Evolutionary conservation across 805 yeast genomes (phyloP).

Genomic region (Candida pseudoglaebosa): DNA sequence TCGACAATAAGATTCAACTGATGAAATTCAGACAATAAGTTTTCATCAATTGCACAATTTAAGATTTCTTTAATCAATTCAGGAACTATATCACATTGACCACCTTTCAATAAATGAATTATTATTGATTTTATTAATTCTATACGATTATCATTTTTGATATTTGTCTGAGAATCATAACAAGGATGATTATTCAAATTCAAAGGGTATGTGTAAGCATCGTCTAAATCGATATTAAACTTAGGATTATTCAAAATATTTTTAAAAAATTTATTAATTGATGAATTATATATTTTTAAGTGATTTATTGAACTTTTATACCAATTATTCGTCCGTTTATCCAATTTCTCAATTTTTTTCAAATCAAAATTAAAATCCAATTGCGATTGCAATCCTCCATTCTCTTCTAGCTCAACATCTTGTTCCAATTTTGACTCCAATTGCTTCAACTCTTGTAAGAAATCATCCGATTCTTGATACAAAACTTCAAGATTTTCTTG

Average conservation of each 20-base stretch:
- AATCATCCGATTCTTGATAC: constrained; percentile 17
- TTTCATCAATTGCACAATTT: constrained; percentile 19
- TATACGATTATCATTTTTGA: constrained; percentile 22
- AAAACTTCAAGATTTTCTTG: constrained; percentile 16
- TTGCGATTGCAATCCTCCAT: too few relatives aligned
- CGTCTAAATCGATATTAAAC: constrained; percentile 32
- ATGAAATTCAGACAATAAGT: constrained; percentile 23
- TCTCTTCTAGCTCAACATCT: not conserved
- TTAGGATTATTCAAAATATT: constrained; percentile 25
- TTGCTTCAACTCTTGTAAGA: constrained; percentile 21
- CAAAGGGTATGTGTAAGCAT: constrained; percentile 39
- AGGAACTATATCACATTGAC: constrained; percentile 34
- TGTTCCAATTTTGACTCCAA: constrained; percentile 20
- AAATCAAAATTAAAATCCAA: not conserved
- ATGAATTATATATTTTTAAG: constrained; percentile 34
- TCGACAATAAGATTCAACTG: constrained; percentile 30
- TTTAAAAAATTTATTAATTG: constrained; percentile 31
- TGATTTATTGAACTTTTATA: constrained; percentile 30
- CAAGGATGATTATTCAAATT: constrained; percentile 25
- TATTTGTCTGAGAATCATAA: constrained; percentile 9
- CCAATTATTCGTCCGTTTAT: constrained; percentile 24
- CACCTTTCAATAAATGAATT: constrained; percentile 36
- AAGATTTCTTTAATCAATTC: constrained; percentile 24
- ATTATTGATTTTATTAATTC: constrained; percentile 35
- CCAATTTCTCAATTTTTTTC: constrained; percentile 10